Conservation (phyloP, 2,329 filamentous ascomycete species). For the Aspergillus sp. region DNA sequence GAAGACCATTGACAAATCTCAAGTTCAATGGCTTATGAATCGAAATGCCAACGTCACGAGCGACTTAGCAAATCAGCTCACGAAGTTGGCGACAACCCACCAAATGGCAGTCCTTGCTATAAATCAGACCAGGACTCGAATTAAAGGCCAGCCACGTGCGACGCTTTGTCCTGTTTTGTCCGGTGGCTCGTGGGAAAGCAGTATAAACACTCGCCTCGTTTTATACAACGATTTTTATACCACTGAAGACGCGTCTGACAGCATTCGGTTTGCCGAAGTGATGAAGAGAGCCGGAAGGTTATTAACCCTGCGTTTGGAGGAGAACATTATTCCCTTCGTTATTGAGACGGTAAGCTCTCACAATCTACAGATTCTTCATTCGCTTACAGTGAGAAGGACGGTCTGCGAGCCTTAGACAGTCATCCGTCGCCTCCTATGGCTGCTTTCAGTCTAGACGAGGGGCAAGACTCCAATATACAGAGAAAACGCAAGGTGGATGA, state of each 20-base stretch:
- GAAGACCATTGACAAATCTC: slow-evolving; percentile 42
- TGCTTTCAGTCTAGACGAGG: slow-evolving; percentile 8
- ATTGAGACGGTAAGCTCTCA: slow-evolving; percentile 35
- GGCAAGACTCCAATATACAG: slow-evolving; percentile 15
- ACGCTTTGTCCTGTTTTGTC: slow-evolving; percentile 73
- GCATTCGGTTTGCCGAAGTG: slow-evolving; percentile 61
- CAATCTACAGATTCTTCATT: background rate
- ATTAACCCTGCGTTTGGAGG: slow-evolving; percentile 24
- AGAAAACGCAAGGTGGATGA: slow-evolving; percentile 47
- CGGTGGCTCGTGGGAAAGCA: slow-evolving; percentile 76
- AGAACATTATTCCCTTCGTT: slow-evolving; percentile 39
- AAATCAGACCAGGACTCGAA: slow-evolving; percentile 79
- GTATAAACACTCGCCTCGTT: slow-evolving; percentile 69
- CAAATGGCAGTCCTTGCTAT: slow-evolving; percentile 73
- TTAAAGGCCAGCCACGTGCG: slow-evolving; percentile 65
- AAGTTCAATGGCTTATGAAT: slow-evolving; percentile 35
- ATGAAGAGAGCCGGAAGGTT: slow-evolving; percentile 63
- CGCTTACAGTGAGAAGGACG: slow-evolving; percentile 10
- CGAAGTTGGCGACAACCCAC: slow-evolving; percentile 71
- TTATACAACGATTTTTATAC: slow-evolving; percentile 74
- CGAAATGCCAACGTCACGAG: slow-evolving; percentile 62
- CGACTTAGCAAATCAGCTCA: slow-evolving; percentile 59
- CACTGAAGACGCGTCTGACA: slow-evolving; percentile 42
- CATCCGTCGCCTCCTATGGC: background rate
- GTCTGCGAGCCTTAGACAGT: slow-evolving; percentile 13